These are phyloP conservation scores for Ampelomyces quisqualis DNA, from an alignment of 2,329 filamentous ascomycete species.

Conservation along the genomic window DNA sequence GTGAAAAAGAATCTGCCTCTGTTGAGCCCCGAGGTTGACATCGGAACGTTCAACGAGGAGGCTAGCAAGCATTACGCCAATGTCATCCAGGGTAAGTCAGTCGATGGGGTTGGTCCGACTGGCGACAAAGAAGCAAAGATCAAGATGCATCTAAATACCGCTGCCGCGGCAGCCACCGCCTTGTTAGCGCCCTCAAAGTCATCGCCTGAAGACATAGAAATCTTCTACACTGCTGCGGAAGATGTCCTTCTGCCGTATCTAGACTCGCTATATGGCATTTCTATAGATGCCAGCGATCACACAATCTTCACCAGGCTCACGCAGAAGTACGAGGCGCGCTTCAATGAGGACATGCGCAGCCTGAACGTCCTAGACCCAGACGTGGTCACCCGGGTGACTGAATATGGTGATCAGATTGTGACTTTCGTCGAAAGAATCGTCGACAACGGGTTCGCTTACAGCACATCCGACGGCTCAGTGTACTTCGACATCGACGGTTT, in stretches of 20 bases:
- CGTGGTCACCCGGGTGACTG: constrained; percentile 83
- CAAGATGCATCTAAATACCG: constrained; percentile 81
- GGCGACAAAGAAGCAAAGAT: constrained; percentile 81
- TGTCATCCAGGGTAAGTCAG: constrained; percentile 56
- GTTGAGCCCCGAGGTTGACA: constrained; percentile 48
- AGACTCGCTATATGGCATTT: constrained; percentile 61
- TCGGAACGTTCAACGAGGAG: constrained; percentile 51
- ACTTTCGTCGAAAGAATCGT: constrained; percentile 80
- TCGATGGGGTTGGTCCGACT: constrained; percentile 56
- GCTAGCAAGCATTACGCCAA: constrained; percentile 55
- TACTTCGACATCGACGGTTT: constrained; percentile 92
- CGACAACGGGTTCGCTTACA: constrained; percentile 82
- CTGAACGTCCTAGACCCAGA: constrained; percentile 84
- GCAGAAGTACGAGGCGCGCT: constrained; percentile 80
- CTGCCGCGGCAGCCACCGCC: constrained; percentile 55
- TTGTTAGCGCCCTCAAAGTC: constrained; percentile 41
- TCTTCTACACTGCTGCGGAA: constrained; percentile 60
- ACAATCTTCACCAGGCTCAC: constrained; percentile 87
- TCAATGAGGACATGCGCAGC: constrained; percentile 82
- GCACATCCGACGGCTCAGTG: constrained; percentile 73
- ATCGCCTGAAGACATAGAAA: constrained; percentile 37
- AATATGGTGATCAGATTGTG: constrained; percentile 86
- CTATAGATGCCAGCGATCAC: constrained; percentile 62
- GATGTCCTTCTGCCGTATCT: constrained; percentile 80
- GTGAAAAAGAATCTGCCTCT: constrained; percentile 67